phyloP scores from a whole-genome alignment of 305 asterid genomes.

The Petunia hybrid region DNA sequence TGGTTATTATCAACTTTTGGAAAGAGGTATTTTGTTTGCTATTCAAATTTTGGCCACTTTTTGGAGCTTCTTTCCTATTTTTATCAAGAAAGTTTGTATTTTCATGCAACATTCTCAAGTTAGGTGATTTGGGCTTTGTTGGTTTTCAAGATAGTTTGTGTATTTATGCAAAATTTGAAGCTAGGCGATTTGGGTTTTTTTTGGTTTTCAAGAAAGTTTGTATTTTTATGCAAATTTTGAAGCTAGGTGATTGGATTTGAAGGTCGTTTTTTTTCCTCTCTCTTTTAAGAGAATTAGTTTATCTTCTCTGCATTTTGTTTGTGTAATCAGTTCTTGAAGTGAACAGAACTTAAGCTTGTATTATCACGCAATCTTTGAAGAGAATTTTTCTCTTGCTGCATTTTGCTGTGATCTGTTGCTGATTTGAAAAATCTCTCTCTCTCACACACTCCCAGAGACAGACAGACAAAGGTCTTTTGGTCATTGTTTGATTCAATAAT shows the following conservation, averaged over 20 bases:
- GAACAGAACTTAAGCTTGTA: neutral
- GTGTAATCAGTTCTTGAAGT: neutral
- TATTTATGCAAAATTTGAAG: neutral
- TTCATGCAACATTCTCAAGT: neutral
- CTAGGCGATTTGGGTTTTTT: neutral
- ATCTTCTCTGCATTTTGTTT: slow-evolving; percentile 4
- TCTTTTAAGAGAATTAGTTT: neutral
- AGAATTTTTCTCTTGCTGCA: neutral
- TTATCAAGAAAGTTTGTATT: slow-evolving; percentile 18
- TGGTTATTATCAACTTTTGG: neutral
- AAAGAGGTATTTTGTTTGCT: slow-evolving; percentile 1
- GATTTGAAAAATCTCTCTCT: neutral
- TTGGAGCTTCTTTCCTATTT: neutral
- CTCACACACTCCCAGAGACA: neutral
- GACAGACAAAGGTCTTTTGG: neutral
- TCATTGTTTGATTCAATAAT: neutral
- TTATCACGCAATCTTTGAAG: no score
- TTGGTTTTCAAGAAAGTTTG: neutral
- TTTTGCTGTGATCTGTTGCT: slow-evolving; percentile 23
- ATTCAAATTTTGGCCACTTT: neutral
- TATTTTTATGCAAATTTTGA: neutral
- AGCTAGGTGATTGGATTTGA: neutral
- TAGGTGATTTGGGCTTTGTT: neutral
- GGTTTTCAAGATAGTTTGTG: neutral
- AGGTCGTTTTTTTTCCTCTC: neutral